Conservation (phyloP, 495 filamentous ascomycete genomes). For the Neurospora sp. region DNA sequence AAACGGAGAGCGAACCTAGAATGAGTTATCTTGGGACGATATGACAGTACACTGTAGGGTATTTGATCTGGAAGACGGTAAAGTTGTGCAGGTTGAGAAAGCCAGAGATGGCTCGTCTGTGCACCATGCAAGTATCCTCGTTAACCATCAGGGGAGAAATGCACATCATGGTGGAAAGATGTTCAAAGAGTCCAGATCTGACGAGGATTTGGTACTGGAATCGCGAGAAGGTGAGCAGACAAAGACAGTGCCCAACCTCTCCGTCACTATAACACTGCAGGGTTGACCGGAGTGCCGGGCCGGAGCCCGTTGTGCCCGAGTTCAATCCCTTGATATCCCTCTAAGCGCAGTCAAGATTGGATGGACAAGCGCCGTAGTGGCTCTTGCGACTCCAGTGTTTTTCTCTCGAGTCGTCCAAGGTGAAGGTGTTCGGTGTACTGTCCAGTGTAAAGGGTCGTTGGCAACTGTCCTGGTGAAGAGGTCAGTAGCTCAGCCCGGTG, state of each 20-base stretch:
- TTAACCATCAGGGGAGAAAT: background rate
- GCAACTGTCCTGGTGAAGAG: background rate
- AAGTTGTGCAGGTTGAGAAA: background rate
- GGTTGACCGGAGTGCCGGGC: background rate
- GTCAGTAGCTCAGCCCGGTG: background rate
- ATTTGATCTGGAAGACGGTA: background rate
- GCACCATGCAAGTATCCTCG: background rate
- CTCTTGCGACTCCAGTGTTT: background rate
- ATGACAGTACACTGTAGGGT: background rate
- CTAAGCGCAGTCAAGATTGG: background rate
- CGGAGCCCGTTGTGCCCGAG: background rate
- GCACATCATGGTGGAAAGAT: background rate
- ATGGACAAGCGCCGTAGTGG: background rate
- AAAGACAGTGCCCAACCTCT: background rate
- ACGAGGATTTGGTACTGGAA: background rate
- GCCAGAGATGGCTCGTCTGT: background rate
- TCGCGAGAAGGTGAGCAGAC: background rate
- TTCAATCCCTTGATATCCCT: background rate
- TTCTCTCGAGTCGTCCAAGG: background rate
- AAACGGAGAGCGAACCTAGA: background rate
- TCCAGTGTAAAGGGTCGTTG: background rate
- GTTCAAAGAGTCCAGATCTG: background rate
- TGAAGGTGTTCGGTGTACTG: background rate
- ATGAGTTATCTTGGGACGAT: background rate
- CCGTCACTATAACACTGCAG: background rate